Evolutionary conservation across 2,329 filamentous ascomycete genomes (phyloP).

Genomic region (Cladosporium sp.): DNA sequence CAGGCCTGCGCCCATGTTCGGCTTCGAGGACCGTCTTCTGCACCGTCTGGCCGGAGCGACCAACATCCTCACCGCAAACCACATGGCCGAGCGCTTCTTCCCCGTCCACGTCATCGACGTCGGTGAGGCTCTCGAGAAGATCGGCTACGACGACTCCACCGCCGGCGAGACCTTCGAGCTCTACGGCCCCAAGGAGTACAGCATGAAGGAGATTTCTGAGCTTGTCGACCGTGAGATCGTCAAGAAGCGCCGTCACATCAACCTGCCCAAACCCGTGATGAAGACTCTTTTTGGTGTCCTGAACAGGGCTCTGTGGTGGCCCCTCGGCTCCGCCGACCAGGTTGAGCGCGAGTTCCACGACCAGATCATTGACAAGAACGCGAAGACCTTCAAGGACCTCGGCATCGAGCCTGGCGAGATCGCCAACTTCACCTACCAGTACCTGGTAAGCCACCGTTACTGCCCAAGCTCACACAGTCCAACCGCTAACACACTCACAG

Average conservation of each 20-base stretch:
- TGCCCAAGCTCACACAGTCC: neutral
- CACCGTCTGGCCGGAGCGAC: conserved; percentile 73
- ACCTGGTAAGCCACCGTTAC: conserved; percentile 59
- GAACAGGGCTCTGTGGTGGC: conserved; percentile 87
- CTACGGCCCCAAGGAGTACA: conserved; percentile 89
- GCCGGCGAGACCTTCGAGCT: conserved; percentile 89
- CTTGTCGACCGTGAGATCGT: conserved; percentile 88
- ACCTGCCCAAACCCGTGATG: conserved; percentile 73
- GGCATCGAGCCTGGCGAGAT: conserved; percentile 85
- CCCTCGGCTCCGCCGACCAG: conserved; percentile 72
- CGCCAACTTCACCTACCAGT: conserved; percentile 82
- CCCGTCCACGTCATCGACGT: conserved; percentile 93
- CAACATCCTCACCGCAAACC: conserved; percentile 84
- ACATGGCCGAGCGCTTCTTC: conserved; percentile 85
- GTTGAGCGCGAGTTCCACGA: conserved; percentile 90
- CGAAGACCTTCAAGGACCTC: conserved; percentile 94
- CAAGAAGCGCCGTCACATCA: conserved; percentile 84
- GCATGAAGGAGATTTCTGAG: conserved; percentile 75
- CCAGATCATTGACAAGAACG: conserved; percentile 80
- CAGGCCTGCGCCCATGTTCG: conserved; percentile 86
- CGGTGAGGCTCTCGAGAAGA: conserved; percentile 77
- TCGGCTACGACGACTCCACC: conserved; percentile 86
- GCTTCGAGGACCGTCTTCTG: conserved; percentile 88
- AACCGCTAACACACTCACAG: conserved; percentile 40
- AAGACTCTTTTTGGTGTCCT: conserved; percentile 68